phyloP scores from a whole-genome alignment of 2,329 filamentous ascomycete genomes.

The Trichoderma sp. region DNA sequence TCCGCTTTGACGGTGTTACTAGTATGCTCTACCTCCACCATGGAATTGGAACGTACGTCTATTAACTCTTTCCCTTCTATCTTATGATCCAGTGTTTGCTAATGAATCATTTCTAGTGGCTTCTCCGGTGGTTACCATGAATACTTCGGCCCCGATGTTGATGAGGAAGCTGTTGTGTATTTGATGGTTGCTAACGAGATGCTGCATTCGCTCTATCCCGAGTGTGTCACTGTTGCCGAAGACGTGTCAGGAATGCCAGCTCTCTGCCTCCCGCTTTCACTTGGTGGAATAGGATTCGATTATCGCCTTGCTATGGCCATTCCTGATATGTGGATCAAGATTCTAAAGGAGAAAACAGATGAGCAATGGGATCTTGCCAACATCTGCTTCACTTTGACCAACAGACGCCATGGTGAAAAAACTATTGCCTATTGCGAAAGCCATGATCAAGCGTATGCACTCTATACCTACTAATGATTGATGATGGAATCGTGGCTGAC shows the following conservation, averaged over 20 bases:
- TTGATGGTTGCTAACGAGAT: constrained; percentile 96
- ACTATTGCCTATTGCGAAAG: constrained; percentile 97
- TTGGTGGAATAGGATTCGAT: constrained; percentile 94
- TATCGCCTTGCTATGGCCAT: constrained; percentile 97
- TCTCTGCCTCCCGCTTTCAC: constrained; percentile 78
- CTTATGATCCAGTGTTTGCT: neutral
- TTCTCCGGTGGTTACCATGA: constrained; percentile 98
- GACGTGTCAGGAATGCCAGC: constrained; percentile 99
- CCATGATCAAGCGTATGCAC: constrained; percentile 89
- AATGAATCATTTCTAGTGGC: constrained; percentile 53
- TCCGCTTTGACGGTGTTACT: constrained; percentile 96
- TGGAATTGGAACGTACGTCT: constrained; percentile 86
- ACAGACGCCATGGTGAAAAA: constrained; percentile 93
- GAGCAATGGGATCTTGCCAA: constrained; percentile 86
- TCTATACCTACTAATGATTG: neutral
- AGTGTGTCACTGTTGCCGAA: constrained; percentile 88
- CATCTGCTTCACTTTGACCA: constrained; percentile 84
- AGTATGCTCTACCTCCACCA: constrained; percentile 98
- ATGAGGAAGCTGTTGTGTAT: constrained; percentile 92
- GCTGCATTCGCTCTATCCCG: constrained; percentile 85
- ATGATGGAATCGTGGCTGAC: constrained; percentile 22
- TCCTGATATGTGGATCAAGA: constrained; percentile 99
- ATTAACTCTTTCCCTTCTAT: neutral
- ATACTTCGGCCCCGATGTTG: constrained; percentile 86
- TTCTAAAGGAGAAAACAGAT: constrained; percentile 89